Base-by-base conservation (phyloP, 139 green algal species). In the Picochlorum sp. region DNA sequence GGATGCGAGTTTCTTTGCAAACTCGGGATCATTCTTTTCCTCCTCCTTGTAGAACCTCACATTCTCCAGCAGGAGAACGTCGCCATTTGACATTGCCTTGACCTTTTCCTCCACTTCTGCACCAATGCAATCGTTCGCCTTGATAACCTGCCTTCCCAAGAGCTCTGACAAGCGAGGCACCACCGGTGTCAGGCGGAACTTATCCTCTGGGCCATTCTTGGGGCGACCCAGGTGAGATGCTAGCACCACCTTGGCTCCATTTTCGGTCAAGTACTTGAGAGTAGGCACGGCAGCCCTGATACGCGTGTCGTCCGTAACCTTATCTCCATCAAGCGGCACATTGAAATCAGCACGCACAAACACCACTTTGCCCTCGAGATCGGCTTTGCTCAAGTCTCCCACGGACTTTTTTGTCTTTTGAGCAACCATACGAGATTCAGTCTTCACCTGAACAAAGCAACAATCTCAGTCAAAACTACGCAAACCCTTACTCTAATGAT, bases 231-330 rank as follows among this genome's bases (percentile, higher is more conserved):
- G 61, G 80, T 99, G 93, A 12, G 78, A 93, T 49, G 87, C 89
- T 25, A 97, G 76, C 41, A 99, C 78, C 13, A 98, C 87, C 76
- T 93, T 95, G 47, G 92, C 93, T 45, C 92, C 90, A 61, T 95
- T 93, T 56, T 92, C 81, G 25, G 87, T 58, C 44, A 97, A 81
- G 25, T 50, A 18, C 32, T 65, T 33, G 43, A 74, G 60, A 31
- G 93, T 99, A 57, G 90, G 90, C 44, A 97, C 72, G 20, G 86
- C 86, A 57, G 90, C 92, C 24, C 90, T 78, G 69, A 99, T 96
- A 65, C 93, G 83, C 22, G 92, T 98, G 84, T 97, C 92, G 62
- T 74, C 93, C 31, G 83, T 96, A 78, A 99, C 95, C 28, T 87
- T 87, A 47, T 78, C 66, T 43, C 67, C 65, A 59, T 69, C 55